Percentiles rank a stretch among this genome's conserved stretches.
phyloP scores from a whole-genome alignment of 345 rosid genomes.

The Erysimum cheiranthoides region DNA sequence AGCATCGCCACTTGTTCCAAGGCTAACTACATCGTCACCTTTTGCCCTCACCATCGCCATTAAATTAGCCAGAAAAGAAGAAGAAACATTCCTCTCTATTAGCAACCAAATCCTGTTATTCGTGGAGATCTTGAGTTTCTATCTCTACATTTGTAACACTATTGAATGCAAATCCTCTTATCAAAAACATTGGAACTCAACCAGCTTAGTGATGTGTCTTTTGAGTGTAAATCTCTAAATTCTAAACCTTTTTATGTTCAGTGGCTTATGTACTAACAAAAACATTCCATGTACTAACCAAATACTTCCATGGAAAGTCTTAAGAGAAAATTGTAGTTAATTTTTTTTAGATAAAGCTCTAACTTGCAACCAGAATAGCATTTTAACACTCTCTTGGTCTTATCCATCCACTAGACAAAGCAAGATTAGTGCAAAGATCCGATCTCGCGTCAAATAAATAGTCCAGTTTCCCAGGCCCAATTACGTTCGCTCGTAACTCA shows the following conservation, averaged over 20 bases:
- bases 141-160: constrained; percentile 21
- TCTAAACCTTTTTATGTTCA: not conserved
- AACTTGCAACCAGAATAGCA: no score
- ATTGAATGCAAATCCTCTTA: not conserved
- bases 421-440: no score
- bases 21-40: constrained; percentile 77
- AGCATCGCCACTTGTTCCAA: constrained; percentile 83
- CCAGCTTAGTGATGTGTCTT: not conserved
- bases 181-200: not conserved
- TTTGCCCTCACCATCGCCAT: constrained; percentile 73
- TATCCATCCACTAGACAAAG: no score
- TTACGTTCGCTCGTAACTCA: no score
- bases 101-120: constrained; percentile 17
- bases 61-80: not conserved
- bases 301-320: no score
- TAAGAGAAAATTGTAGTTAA: no score
- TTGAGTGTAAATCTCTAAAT: not conserved
- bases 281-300: no score
- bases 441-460: no score
- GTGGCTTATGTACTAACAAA: no score
- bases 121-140: constrained; percentile 12
- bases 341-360: no score
- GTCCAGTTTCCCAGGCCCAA: no score
- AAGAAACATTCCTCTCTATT: constrained; percentile 8
- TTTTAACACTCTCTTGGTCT: no score